Evolutionary conservation across 176 grass and related monocot genomes (phyloP).

Genomic region (Tuctoria greenei): DNA sequence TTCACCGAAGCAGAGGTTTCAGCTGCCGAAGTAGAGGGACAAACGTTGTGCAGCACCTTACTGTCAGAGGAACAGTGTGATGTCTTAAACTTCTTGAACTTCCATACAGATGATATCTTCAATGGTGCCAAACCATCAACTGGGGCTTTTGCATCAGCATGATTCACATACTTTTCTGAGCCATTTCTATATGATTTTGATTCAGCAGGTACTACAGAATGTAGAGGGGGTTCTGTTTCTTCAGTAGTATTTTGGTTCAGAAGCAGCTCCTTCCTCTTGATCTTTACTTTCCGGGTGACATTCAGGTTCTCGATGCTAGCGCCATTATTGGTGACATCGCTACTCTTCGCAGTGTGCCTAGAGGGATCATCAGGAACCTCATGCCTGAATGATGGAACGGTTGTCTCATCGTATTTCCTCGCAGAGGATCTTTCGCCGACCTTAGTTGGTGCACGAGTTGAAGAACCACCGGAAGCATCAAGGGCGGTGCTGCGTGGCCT

Average conservation of each 20-base stretch:
- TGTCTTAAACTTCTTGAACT: conserved; percentile 76
- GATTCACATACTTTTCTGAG: conserved; percentile 12
- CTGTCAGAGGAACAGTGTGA: conserved; percentile 70
- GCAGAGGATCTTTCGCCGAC: too few relatives aligned
- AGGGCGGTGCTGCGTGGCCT: not conserved
- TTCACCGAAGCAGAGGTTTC: conserved; percentile 56
- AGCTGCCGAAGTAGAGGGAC: conserved; percentile 41
- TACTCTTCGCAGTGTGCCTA: not conserved
- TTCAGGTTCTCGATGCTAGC: conserved; percentile 14
- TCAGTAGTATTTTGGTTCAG: conserved; percentile 48
- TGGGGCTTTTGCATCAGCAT: conserved; percentile 36
- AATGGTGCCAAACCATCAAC: conserved; percentile 24
- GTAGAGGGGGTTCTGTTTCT: conserved; percentile 26
- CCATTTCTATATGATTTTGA: conserved; percentile 32
- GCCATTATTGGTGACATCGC: not conserved
- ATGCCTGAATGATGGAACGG: too few relatives aligned
- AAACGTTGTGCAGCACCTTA: conserved; percentile 61
- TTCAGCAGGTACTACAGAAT: conserved; percentile 30
- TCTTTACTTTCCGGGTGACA: conserved; percentile 45
- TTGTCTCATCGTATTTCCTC: too few relatives aligned
- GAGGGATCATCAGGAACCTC: not conserved
- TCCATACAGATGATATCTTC: conserved; percentile 78
- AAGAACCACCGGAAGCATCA: conserved; percentile 41
- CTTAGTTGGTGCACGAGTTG: not conserved
- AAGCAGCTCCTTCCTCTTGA: conserved; percentile 69